A percentile compares a stretch with the other conserved stretches of the same genome.
phyloP scores from a whole-genome alignment of 2,329 filamentous ascomycete species.

The Aureobasidium lini region DNA sequence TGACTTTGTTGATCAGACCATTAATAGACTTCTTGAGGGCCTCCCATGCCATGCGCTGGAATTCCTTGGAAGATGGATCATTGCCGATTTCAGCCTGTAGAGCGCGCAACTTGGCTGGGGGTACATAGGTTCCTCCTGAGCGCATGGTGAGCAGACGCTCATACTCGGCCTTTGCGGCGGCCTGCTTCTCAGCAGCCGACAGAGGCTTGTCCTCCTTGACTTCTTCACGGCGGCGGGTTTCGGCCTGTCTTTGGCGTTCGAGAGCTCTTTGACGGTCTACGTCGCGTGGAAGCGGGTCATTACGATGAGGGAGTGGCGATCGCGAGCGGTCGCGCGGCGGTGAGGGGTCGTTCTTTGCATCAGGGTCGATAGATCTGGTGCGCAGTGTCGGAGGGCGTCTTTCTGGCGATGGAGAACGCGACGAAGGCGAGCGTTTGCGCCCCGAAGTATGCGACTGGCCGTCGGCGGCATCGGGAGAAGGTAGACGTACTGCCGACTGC shows the following conservation, averaged over 20 bases:
- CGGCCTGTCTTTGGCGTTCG: constrained; percentile 47
- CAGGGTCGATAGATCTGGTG: constrained; percentile 16
- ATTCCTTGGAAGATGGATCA: constrained; percentile 92
- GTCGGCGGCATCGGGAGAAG: constrained; percentile 14
- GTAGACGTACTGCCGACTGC: constrained; percentile 15
- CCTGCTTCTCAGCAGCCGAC: constrained; percentile 77
- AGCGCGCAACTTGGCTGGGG: constrained; percentile 79
- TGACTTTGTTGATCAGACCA: constrained; percentile 98
- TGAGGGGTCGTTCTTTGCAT: neutral
- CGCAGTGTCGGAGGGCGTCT: constrained; percentile 27
- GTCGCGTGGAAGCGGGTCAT: constrained; percentile 37
- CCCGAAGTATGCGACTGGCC: constrained; percentile 11
- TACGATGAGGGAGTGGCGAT: constrained; percentile 20
- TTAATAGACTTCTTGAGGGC: constrained; percentile 98
- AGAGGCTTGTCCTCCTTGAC: constrained; percentile 45
- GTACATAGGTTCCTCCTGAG: constrained; percentile 93
- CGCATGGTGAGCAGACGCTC: constrained; percentile 87
- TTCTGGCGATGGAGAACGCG: constrained; percentile 29
- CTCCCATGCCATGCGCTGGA: constrained; percentile 98
- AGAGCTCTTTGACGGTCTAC: constrained; percentile 43
- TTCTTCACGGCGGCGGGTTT: constrained; percentile 32
- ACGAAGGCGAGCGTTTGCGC: constrained; percentile 28
- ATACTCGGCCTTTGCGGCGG: constrained; percentile 83
- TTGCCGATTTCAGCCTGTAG: constrained; percentile 87
- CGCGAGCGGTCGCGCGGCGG: constrained; percentile 18